Evolutionary conservation across 768 basidiomycete genomes (phyloP).

Genomic region (Paxillus rubicundulus): DNA sequence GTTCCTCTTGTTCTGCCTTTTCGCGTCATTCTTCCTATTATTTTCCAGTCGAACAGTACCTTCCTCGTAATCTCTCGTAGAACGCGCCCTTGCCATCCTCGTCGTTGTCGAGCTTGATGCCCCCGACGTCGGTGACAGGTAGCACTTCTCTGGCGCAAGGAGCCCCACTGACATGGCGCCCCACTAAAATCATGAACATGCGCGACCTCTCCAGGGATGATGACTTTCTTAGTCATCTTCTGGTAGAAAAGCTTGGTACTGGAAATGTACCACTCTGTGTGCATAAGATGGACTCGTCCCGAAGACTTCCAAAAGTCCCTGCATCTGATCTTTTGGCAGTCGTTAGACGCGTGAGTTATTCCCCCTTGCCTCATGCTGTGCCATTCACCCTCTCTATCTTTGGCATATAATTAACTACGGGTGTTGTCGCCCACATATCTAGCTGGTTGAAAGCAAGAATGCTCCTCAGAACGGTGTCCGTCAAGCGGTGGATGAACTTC

Average conservation of each 20-base stretch:
- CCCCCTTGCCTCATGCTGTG: slow-evolving; percentile 25
- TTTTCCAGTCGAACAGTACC: slow-evolving; percentile 3
- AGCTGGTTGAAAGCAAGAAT: slow-evolving; percentile 62
- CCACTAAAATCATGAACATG: slow-evolving; percentile 89
- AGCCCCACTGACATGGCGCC: slow-evolving; percentile 58
- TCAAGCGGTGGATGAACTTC: slow-evolving; percentile 74
- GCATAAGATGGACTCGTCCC: slow-evolving; percentile 84
- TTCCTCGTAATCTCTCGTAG: slow-evolving; percentile 7
- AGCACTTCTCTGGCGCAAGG: slow-evolving; percentile 18
- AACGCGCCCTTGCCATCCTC: slow-evolving; percentile 23
- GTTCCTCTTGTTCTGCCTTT: slow-evolving; percentile 28
- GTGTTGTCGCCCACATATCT: slow-evolving; percentile 14
- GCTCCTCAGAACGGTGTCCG: slow-evolving; percentile 58
- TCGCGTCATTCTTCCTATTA: slow-evolving; percentile 31
- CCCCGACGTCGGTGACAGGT: slow-evolving; percentile 27
- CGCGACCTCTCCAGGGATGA: slow-evolving; percentile 87
- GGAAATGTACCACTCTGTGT: slow-evolving; percentile 77
- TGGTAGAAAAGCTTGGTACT: slow-evolving; percentile 86
- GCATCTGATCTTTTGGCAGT: slow-evolving; percentile 64
- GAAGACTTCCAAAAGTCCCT: slow-evolving; percentile 74
- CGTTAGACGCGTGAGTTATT: slow-evolving; percentile 68
- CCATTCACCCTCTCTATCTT: slow-evolving; percentile 23
- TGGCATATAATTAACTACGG: slow-evolving; percentile 21
- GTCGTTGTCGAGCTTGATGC: slow-evolving; percentile 31
- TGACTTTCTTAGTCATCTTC: slow-evolving; percentile 85